Evolutionary conservation across 2,329 filamentous ascomycete species (phyloP).

Genomic region (Aureobasidium sp.): DNA sequence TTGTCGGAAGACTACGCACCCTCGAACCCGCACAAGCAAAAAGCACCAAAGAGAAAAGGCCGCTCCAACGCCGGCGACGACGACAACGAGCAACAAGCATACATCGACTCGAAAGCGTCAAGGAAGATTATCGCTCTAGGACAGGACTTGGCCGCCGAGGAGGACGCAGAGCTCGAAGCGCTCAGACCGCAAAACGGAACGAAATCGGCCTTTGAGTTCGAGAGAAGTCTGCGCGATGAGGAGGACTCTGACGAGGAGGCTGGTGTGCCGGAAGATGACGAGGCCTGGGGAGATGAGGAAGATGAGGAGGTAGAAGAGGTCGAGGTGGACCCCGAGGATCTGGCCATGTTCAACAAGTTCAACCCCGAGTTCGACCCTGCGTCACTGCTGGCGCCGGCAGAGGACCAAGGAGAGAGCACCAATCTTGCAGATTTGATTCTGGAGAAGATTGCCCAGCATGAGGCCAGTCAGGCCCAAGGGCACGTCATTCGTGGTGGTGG

Average conservation of each 20-base stretch:
- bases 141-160: slow-evolving; percentile 80
- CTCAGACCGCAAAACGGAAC: slow-evolving; percentile 34
- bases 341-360: slow-evolving; percentile 88
- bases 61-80: slow-evolving; percentile 50
- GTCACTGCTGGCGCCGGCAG: slow-evolving; percentile 55
- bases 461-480: slow-evolving; percentile 54
- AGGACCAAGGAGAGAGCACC: slow-evolving; percentile 43
- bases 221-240: slow-evolving; percentile 54
- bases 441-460: slow-evolving; percentile 87
- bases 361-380: slow-evolving; percentile 69
- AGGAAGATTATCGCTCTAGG: slow-evolving; percentile 84
- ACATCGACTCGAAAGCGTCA: slow-evolving; percentile 82
- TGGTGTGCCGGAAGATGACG: slow-evolving; percentile 37
- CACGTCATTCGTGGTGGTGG: slow-evolving; percentile 47
- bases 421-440: slow-evolving; percentile 91
- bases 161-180: slow-evolving; percentile 47
- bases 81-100: slow-evolving; percentile 45
- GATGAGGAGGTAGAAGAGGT: slow-evolving; percentile 56
- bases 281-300: slow-evolving; percentile 73
- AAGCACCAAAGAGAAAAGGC: slow-evolving; percentile 54
- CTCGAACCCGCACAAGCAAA: slow-evolving; percentile 66
- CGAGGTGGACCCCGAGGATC: slow-evolving; percentile 81
- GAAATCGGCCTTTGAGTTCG: slow-evolving; percentile 70
- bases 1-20: slow-evolving; percentile 80
- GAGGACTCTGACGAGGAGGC: slow-evolving; percentile 38